Evolutionary conservation across 2,329 filamentous ascomycete species (phyloP).

Genomic region (Aspergillus melleus): DNA sequence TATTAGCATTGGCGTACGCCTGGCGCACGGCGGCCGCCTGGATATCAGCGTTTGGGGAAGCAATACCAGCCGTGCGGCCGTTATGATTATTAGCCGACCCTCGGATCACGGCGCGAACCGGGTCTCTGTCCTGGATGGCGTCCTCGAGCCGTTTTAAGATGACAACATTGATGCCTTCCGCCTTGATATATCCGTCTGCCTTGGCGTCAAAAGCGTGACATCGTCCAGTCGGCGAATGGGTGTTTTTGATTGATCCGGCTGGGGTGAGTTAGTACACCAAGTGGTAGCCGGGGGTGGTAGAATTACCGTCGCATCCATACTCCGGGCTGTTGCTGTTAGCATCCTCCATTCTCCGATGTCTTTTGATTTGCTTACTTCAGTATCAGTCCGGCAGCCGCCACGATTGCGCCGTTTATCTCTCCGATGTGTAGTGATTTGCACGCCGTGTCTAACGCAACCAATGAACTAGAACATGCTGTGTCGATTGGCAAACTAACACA

Average conservation of each 20-base stretch:
- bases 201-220: conserved; percentile 26
- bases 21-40: conserved; percentile 32
- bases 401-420: conserved; percentile 25
- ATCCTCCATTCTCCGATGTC: background rate
- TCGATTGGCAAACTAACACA: conserved; percentile 23
- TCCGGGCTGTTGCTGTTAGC: conserved; percentile 24
- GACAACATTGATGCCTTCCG: conserved; percentile 31
- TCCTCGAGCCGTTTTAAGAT: conserved; percentile 25
- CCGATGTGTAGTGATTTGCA: conserved; percentile 19
- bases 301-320: conserved; percentile 21
- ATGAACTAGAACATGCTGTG: conserved; percentile 38
- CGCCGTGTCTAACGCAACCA: conserved; percentile 33
- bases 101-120: conserved; percentile 30
- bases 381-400: conserved; percentile 31
- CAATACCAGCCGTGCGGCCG: conserved; percentile 22
- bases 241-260: conserved; percentile 21
- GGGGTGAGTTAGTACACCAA: background rate
- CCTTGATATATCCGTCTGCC: conserved; percentile 31
- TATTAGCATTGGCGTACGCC: conserved; percentile 31
- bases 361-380: background rate
- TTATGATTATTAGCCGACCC: conserved; percentile 20
- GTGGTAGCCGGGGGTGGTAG: background rate
- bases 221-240: conserved; percentile 31
- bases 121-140: conserved; percentile 28
- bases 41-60: conserved; percentile 19